A percentile compares a stretch with the other conserved stretches of the same genome.
These are phyloP conservation scores for Aspergillus coremiiformis DNA, from an alignment of 495 filamentous ascomycete species.

Conservation along the genomic window DNA sequence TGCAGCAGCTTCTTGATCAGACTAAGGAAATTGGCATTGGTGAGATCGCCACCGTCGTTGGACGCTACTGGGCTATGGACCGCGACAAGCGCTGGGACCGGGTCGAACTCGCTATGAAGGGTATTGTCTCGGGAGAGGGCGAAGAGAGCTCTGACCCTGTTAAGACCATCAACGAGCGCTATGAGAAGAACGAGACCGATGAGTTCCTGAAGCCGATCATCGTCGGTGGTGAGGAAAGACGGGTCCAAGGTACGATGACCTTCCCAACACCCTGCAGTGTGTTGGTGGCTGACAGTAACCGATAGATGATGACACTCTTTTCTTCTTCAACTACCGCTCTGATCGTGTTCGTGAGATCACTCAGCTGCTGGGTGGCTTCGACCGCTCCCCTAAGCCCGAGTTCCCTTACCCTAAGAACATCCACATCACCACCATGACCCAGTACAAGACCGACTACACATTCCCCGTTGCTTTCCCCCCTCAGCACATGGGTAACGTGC, in stretches of 20 bases:
- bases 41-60: slow-evolving; percentile 87
- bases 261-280: background rate
- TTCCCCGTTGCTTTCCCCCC: slow-evolving; percentile 92
- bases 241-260: slow-evolving; percentile 62
- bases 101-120: slow-evolving; percentile 82
- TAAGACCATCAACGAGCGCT: slow-evolving; percentile 77
- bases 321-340: slow-evolving; percentile 99
- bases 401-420: slow-evolving; percentile 93
- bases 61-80: slow-evolving; percentile 98
- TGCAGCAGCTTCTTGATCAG: slow-evolving; percentile 73
- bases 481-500: slow-evolving; percentile 91
- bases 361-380: slow-evolving; percentile 83
- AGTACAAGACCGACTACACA: slow-evolving; percentile 92
- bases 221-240: slow-evolving; percentile 71
- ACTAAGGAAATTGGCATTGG: slow-evolving; percentile 79
- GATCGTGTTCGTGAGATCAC: slow-evolving; percentile 96
- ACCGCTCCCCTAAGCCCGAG: slow-evolving; percentile 81
- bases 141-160: slow-evolving; percentile 78
- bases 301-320: slow-evolving; percentile 80
- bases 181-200: slow-evolving; percentile 80
- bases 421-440: slow-evolving; percentile 92
- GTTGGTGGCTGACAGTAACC: slow-evolving; percentile 11
- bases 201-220: slow-evolving; percentile 99
- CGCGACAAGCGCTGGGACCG: slow-evolving; percentile 99
- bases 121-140: slow-evolving; percentile 76